Evolutionary conservation across 805 yeast species (phyloP).

Genomic region (Candida coleopterorum): DNA sequence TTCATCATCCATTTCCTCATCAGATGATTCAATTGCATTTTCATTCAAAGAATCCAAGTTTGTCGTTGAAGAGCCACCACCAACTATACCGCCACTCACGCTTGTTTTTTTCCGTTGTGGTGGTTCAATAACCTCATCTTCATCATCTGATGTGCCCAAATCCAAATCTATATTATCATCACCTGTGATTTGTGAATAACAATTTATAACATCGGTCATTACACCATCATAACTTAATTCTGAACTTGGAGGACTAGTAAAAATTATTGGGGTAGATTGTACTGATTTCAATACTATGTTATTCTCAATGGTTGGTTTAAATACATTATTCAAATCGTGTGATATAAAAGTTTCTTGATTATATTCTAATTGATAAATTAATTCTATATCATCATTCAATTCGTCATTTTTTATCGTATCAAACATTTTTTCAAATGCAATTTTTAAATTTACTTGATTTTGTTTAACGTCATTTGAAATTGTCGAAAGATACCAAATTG

Average conservation of each 20-base stretch:
- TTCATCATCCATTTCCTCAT: conserved; percentile 26
- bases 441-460: conserved; percentile 53
- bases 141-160: conserved; percentile 94
- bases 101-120: conserved; percentile 5
- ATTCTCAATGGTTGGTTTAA: conserved; percentile 25
- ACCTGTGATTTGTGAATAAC: conserved; percentile 81
- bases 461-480: conserved; percentile 66
- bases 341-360: conserved; percentile 33
- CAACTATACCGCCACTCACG: conserved; percentile 15
- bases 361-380: conserved; percentile 38
- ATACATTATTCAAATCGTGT: conserved; percentile 36
- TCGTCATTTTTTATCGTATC: conserved; percentile 75
- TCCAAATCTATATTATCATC: conserved; percentile 94
- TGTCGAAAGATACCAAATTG: conserved; percentile 87
- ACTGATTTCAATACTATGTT: conserved; percentile 25
- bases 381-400: conserved; percentile 62
- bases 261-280: conserved; percentile 41
- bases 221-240: conserved; percentile 92
- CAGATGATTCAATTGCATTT: conserved; percentile 36
- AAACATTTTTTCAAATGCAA: conserved; percentile 78
- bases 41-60: conserved; percentile 13
- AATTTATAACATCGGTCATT: conserved; percentile 69
- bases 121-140: conserved; percentile 34
- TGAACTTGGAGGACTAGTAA: conserved; percentile 64
- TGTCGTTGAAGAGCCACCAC: conserved; percentile 11